These are phyloP conservation scores for Cercospora sesami DNA, from an alignment of 2,329 filamentous ascomycete genomes.

Conservation along the genomic window DNA sequence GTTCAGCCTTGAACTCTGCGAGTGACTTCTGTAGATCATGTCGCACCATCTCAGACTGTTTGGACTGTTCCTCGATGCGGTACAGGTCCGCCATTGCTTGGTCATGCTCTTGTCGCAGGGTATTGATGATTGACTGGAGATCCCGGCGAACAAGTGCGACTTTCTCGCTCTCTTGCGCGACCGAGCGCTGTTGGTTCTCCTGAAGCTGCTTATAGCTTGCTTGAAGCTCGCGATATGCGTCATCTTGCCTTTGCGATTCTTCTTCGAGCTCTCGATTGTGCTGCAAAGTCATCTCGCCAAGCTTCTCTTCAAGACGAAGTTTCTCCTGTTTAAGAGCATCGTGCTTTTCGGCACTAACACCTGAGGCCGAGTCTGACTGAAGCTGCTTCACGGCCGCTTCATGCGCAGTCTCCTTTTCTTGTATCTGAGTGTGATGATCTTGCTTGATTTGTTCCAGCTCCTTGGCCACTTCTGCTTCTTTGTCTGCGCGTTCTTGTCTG, in stretches of 20 bases:
- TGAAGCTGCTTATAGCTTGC: slow-evolving; percentile 22
- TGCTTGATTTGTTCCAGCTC: background rate
- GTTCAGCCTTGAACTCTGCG: slow-evolving; percentile 17
- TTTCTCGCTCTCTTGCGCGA: slow-evolving; percentile 9
- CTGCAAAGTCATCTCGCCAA: slow-evolving; percentile 24
- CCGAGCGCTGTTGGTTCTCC: slow-evolving; percentile 18
- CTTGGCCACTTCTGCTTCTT: slow-evolving; percentile 7
- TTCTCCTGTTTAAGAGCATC: slow-evolving; percentile 19
- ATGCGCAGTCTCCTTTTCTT: background rate
- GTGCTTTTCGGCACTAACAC: slow-evolving; percentile 11
- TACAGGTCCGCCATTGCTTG: slow-evolving; percentile 12
- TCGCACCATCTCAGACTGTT: slow-evolving; percentile 12
- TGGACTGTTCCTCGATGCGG: slow-evolving; percentile 18
- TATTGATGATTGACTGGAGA: background rate
- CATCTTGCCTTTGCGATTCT: slow-evolving; percentile 28
- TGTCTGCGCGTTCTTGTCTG: slow-evolving; percentile 24
- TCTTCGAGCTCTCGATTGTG: slow-evolving; percentile 33
- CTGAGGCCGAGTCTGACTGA: background rate
- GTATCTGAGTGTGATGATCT: background rate
- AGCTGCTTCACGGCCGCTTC: background rate
- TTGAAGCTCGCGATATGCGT: slow-evolving; percentile 27
- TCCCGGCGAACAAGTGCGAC: background rate
- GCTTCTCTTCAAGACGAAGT: slow-evolving; percentile 17
- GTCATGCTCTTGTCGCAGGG: slow-evolving; percentile 6
- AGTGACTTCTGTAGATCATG: slow-evolving; percentile 15